Evolutionary conservation across 768 basidiomycete species (phyloP).

Genomic region (Antrodiella citrinella): DNA sequence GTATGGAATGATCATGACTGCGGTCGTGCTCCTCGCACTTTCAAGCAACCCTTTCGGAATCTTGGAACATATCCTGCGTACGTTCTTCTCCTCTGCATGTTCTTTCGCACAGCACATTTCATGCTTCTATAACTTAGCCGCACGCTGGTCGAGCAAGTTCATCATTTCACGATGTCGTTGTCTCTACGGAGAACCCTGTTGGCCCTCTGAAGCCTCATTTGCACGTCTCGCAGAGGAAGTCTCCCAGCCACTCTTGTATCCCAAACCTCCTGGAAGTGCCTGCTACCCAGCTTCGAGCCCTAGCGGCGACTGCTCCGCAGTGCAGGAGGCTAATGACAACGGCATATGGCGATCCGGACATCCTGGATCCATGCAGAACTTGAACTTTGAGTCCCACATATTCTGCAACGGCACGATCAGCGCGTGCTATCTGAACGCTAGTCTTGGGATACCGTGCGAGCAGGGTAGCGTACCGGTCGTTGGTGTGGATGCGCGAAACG

Average conservation of each 20-base stretch:
- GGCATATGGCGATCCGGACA: conserved; percentile 34
- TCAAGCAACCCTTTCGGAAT: background rate
- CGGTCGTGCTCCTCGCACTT: background rate
- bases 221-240: conserved; percentile 25
- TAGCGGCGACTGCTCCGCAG: conserved; percentile 31
- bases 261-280: conserved; percentile 30
- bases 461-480: conserved; percentile 36
- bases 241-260: conserved; percentile 37
- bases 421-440: conserved; percentile 42
- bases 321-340: conserved; percentile 21
- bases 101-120: too few species aligned
- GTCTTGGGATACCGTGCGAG: conserved; percentile 30
- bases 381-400: conserved; percentile 26
- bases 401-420: conserved; percentile 40
- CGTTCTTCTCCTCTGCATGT: background rate
- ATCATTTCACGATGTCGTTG: conserved; percentile 14
- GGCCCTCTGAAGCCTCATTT: conserved; percentile 32
- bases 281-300: conserved; percentile 32
- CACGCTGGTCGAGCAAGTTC: background rate
- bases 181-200: conserved; percentile 33
- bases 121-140: too few species aligned
- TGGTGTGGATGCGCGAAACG: conserved; percentile 32
- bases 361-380: conserved; percentile 31
- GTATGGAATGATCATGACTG: background rate
- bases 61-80: background rate